Evolutionary conservation across 495 filamentous ascomycete species (phyloP).

Genomic region (Parachaetomium inaequale): DNA sequence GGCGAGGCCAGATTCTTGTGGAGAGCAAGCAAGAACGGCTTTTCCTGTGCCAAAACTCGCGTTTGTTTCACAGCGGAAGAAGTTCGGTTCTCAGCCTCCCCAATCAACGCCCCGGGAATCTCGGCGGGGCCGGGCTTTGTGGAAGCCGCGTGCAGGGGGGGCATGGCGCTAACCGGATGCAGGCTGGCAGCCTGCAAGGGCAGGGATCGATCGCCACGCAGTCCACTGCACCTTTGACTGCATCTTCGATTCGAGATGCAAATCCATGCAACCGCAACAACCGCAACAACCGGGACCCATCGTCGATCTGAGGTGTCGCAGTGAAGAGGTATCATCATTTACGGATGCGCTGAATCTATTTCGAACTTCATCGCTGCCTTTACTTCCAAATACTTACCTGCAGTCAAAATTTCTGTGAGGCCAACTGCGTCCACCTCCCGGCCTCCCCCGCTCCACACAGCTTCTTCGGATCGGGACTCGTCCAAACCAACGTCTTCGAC

Average conservation of each 20-base stretch:
- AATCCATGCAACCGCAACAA: conserved; percentile 6
- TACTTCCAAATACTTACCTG: too few relatives aligned
- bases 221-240: background rate
- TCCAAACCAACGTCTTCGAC: too few relatives aligned
- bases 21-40: conserved; percentile 13
- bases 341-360: too few relatives aligned
- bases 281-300: background rate
- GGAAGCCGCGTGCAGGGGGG: background rate
- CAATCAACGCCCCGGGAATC: background rate
- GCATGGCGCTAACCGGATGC: background rate
- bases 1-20: conserved; percentile 19
- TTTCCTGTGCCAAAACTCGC: conserved; percentile 2
- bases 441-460: too few relatives aligned
- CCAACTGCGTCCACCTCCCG: too few relatives aligned
- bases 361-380: too few relatives aligned
- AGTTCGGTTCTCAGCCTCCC: conserved; percentile 8
- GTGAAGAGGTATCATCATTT: too few relatives aligned
- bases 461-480: too few relatives aligned
- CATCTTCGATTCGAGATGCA: conserved; percentile 12
- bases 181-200: background rate
- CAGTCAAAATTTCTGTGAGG: too few relatives aligned
- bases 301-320: background rate
- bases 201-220: conserved; percentile 8
- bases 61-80: conserved; percentile 8
- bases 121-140: background rate